Evolutionary conservation across 495 filamentous ascomycete genomes (phyloP), one percentile per base, ranked within the genome.

Genomic region (Cercophora samala): DNA sequence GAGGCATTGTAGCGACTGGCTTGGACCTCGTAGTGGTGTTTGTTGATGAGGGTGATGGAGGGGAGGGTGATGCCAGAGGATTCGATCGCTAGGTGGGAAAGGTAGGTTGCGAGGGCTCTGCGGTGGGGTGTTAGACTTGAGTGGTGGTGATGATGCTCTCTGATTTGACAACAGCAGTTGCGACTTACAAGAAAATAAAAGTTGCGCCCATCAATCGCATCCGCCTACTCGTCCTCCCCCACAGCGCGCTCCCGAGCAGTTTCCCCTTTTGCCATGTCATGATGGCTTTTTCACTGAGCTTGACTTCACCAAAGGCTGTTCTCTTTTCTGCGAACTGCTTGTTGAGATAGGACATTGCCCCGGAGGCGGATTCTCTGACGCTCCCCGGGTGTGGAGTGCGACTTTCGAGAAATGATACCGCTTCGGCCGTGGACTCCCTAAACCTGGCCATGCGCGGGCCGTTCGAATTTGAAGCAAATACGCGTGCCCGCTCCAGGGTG

Each of bases 1-100:
- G 79, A 79, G 52, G 67, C 70, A 69, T 84, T 84, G 75, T 75
- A 82, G 15, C 74, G 78, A 1, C 75, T 75, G 24, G 68, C 62
- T 15, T 68, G 68, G 23, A 56, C 58, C 8, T 66, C 24, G 32
- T 64, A 64, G 37, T 68, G 70, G 67, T 77, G 78, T 42, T 29
- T 37, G 26, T 29, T 29, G 26, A 8, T 68, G 68, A 81, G 66
- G 1, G 58, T 67, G 56, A 81, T 65, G 29, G 46, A 62, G 5
- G 76, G 77, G 21, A 78, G 69, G 61, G 15, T 51, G 63, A 67
- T 64, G 22, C n/a, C 26, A 22, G 60, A 64, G 17, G 52, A n/a
- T 13, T 63, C 66, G 59, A 68, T 25, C 59, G 66, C 21, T 64
- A 61, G 15, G 63, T 53, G 62, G 29, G 65, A 63, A 17, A 73